A percentile compares a stretch with the other conserved stretches of the same genome.
Conservation (phyloP, 257 asterid species). For the Solanum tarapatanum region DNA sequence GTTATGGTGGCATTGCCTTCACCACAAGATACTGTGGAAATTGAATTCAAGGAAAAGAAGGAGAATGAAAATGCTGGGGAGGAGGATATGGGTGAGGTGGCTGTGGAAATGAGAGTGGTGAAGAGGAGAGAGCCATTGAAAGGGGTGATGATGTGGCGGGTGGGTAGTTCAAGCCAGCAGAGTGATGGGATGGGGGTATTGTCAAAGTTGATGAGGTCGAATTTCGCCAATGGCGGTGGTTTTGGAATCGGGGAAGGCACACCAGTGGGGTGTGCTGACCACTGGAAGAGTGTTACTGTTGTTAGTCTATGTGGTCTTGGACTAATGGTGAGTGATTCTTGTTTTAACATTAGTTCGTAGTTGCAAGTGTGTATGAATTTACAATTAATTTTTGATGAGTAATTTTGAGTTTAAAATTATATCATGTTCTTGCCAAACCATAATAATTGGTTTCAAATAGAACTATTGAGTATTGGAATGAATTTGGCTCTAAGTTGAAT, state of each 20-base stretch:
- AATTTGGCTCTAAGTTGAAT: background rate
- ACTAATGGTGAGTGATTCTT: conserved; percentile 5
- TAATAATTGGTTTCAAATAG: background rate
- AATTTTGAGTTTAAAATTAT: background rate
- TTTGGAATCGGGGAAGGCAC: conserved; percentile 12
- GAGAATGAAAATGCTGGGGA: background rate
- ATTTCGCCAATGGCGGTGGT: conserved; percentile 46
- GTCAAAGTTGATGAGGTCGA: conserved; percentile 69
- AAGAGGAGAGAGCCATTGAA: conserved; percentile 71
- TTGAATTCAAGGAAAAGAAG: conserved; percentile 40
- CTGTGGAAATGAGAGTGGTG: conserved; percentile 70
- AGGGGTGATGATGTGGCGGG: conserved; percentile 66
- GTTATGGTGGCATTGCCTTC: conserved; percentile 95
- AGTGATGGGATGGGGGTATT: conserved; percentile 88
- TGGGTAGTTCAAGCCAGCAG: conserved; percentile 83
- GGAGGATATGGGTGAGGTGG: conserved; percentile 21
- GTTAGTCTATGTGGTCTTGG: conserved; percentile 2
- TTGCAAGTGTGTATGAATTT: background rate
- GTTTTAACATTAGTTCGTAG: background rate
- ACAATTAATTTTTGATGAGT: background rate
- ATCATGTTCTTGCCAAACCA: background rate
- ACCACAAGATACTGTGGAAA: conserved; percentile 69
- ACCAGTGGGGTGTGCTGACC: conserved; percentile 31
- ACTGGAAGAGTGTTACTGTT: conserved; percentile 3
- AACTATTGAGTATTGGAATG: background rate